Evolutionary conservation across 177 flowering plant species (phyloP).

Genomic region (Vitis hybrid): DNA sequence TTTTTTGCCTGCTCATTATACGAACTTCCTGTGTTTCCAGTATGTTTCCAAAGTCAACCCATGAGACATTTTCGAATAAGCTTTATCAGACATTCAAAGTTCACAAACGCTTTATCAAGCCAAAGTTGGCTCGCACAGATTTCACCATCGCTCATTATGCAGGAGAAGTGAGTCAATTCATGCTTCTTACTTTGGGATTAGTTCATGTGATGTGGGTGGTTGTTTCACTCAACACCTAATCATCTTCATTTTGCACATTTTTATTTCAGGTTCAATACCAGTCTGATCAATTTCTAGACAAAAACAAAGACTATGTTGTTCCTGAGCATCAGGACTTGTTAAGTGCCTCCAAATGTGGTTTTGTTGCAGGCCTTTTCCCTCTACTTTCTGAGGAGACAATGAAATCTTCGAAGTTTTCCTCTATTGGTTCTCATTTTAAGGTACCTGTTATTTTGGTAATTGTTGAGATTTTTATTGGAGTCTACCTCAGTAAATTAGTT

Average conservation of each 20-base stretch:
- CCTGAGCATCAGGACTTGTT: constrained; percentile 76
- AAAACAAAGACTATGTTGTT: constrained; percentile 79
- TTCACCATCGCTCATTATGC: constrained; percentile 76
- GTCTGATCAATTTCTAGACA: constrained; percentile 71
- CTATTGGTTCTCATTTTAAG: constrained; percentile 82
- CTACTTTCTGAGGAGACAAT: constrained; percentile 53
- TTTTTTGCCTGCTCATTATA: background rate
- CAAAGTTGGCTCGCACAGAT: constrained; percentile 65
- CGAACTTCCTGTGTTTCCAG: constrained; percentile 36
- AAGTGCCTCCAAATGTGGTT: constrained; percentile 63
- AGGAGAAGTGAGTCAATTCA: constrained; percentile 57
- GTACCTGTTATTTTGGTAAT: constrained; percentile 21
- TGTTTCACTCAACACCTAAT: constrained; percentile 6
- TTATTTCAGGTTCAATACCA: constrained; percentile 56
- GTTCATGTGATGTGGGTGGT: background rate
- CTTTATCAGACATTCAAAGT: constrained; percentile 64
- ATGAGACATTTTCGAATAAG: constrained; percentile 68
- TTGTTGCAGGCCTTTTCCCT: constrained; percentile 67
- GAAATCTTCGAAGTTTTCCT: constrained; percentile 71
- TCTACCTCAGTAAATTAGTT: background rate
- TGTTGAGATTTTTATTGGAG: background rate
- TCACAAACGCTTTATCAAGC: constrained; percentile 69
- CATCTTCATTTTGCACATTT: constrained; percentile 16
- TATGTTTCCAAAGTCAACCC: constrained; percentile 81
- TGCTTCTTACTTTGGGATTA: background rate